These are phyloP conservation scores for Thalassiosira exigua DNA, from an alignment of 352 stramenopile genomes.

Conservation along the genomic window DNA sequence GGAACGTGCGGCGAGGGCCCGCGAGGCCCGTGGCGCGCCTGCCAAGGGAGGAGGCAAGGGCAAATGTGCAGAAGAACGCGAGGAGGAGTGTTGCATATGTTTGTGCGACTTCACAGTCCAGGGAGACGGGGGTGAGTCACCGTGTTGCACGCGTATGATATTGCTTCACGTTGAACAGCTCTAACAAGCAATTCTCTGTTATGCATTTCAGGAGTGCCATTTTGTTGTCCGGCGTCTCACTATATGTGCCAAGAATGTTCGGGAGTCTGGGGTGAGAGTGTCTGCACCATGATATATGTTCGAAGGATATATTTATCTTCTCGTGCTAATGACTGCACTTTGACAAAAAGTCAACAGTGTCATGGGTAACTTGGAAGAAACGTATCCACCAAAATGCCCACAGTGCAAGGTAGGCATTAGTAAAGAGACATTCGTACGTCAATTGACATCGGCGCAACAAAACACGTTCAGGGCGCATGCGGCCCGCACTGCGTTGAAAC, in stretches of 20 bases:
- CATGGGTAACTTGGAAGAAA: conserved; percentile 9
- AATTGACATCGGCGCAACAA: conserved; percentile 5
- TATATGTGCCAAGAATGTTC: conserved; percentile 23
- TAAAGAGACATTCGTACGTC: conserved; percentile 12
- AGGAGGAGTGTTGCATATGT: conserved; percentile 19
- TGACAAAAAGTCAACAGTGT: conserved; percentile 7
- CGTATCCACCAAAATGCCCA: conserved; percentile 19
- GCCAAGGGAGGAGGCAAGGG: conserved; percentile 4
- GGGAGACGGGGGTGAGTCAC: conserved; percentile 13
- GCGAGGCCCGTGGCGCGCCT: background rate
- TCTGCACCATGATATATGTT: no score
- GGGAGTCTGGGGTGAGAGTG: background rate
- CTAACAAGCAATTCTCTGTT: no score
- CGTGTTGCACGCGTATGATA: no score
- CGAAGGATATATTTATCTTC: no score
- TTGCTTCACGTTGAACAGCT: no score
- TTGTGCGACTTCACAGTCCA: conserved; percentile 12
- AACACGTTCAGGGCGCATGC: conserved; percentile 11
- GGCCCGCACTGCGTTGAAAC: conserved; percentile 13
- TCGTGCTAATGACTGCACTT: no score
- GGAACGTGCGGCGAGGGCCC: conserved; percentile 4
- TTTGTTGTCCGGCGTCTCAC: conserved; percentile 21
- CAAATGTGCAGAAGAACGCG: conserved; percentile 10
- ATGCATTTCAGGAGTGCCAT: no score
- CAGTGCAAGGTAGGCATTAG: conserved; percentile 13